Evolutionary conservation across 495 filamentous ascomycete genomes (phyloP), one percentile per base, ranked within the genome.

Genomic region (Daldinia bambusicola): DNA sequence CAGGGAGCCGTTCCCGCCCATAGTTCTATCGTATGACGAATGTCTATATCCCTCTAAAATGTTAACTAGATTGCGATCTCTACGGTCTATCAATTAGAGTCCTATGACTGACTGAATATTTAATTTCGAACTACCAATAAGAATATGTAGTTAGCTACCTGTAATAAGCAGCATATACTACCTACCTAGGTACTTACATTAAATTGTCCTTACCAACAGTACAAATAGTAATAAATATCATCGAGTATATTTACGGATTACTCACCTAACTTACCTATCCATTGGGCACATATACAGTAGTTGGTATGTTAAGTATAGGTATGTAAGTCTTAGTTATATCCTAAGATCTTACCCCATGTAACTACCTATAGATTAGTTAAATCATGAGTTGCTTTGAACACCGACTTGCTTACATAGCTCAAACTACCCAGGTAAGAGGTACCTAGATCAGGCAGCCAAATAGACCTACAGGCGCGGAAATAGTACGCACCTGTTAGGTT

Each of bases 271-370:
- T n/a, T n/a, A n/a, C n/a, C n/a, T n/a, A n/a, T n/a, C n/a, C n/a
- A n/a, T n/a, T n/a, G n/a, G n/a, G n/a, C n/a, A 26, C 26, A 26
- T 26, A 26, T 3, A 26, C 3, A 26, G 26, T 26, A 26, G 26
- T 26, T 26, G 26, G 26, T 3, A 26, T 26, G 26, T 26, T 26
- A 3, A 36, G 34, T 36, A 36, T 36, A 10, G 2, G 6, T 45
- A 45, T 26, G 41, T 45, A 45, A 45, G 41, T 45, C 41, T 45
- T 43, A 41, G 37, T n/a, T 41, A 41, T 41, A 41, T 3, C 38
- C 34, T 36, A 36, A 36, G 34, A 9, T 45, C 41, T 20, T 18
- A 45, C 6, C 41, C 16, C 8, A 18, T 3, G 18, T 20, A 45
- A 8, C 16, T 45, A 45, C 6, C n/a, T n/a, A 0, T 45, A 2